Base-by-base conservation (phyloP, 805 yeast genomes). In the Starmerella riodocensis region DNA sequence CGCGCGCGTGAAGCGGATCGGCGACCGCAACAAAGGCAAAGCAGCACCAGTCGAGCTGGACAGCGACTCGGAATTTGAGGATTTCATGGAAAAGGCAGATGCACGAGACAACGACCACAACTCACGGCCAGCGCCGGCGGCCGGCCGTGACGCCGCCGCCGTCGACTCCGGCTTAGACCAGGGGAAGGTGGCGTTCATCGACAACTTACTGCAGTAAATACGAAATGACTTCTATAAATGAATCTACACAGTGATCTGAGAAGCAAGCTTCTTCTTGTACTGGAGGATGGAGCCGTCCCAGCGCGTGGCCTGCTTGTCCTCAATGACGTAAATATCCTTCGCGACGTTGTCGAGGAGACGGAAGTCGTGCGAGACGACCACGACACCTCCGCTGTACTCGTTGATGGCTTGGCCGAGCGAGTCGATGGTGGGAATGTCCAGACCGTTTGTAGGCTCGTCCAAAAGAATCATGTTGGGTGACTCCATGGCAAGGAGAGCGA, bases 371-470 rank as follows among this genome's bases (percentile, higher is more conserved):
- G 96, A 85, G 50, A 91, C 98, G 43, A 91, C 94, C 51, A 85
- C 93, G 39, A 88, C 95, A 73, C 98, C 98, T 67, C 98, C 98
- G 59, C 78, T 81, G 72, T 82, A 91, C 24, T 74, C 79, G 51
- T 85, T 78, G 61, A 91, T 88, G 49, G 98, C 98, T 41, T 80
- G 93, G 39, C 96, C 98, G 56, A 91, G 71, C 32, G 98, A 91
- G 66, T 91, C 98, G 60, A 91, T 91, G 37, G 98, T 86, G 57
- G 96, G 85, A 55, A 91, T 88, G 71, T 91, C 98, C 65, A 91
- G 71, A 73, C 97, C 97, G 73, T 91, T 91, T 52, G 98, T 91
- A 74, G 98, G 98, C 78, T 91, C 98, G 71, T 91, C 98, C 66
- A 91, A 71, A 60, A 91, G 69, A 55, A 91, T 70, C 63, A 91